Evolutionary conservation across 768 basidiomycete species (phyloP), one percentile per base, ranked within the genome.

Genomic region (Mycena rosella): DNA sequence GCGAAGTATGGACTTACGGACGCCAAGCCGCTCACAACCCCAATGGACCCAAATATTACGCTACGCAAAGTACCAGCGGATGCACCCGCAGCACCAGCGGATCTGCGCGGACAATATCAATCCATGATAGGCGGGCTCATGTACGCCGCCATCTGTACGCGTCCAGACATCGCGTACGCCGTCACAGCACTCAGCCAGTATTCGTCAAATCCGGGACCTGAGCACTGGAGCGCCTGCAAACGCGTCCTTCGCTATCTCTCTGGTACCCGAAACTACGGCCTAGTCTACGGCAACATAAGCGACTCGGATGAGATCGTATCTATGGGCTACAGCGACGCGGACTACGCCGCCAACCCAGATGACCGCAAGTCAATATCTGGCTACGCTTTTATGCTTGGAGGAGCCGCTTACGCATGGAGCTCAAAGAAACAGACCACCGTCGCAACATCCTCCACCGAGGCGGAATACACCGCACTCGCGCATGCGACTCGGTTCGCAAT

Each of bases 191-290:
- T 75, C 0, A 63, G 71, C 24, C 68, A 67, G 5, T 78, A 69
- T 60, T 66, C 63, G 26, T 32, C 57, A 10, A 71, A 75, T 44
- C 75, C 76, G n/a, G 74, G 73, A 1, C 22, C 54, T 0, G 57
- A 53, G 2, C 80, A 82, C 57, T 79, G 77, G 79, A 70, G 72
- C 5, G 78, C 79, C 2, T 73, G 75, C 45, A 78, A 81, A 60
- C 77, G 74, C 47, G 51, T 80, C 40, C 71, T 78, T 24, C 60
- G 74, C 4, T 81, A 80, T 60, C 68, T 81, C 44, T 73, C 75
- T 42, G 79, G 80, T 6, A 78, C 79, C 14, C 29, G 65, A 38
- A 55, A 49, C n/a, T 49, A 47, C 20, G 53, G 53, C 7, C 59
- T 67, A 1, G 53, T 56, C 27, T 67, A 57, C 48, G 47, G 66